Percentiles rank a stretch among this genome's conserved stretches.
These are phyloP conservation scores for Selenicereus undatus DNA, from an alignment of 148 eudicot genomes.

Conservation along the genomic window DNA sequence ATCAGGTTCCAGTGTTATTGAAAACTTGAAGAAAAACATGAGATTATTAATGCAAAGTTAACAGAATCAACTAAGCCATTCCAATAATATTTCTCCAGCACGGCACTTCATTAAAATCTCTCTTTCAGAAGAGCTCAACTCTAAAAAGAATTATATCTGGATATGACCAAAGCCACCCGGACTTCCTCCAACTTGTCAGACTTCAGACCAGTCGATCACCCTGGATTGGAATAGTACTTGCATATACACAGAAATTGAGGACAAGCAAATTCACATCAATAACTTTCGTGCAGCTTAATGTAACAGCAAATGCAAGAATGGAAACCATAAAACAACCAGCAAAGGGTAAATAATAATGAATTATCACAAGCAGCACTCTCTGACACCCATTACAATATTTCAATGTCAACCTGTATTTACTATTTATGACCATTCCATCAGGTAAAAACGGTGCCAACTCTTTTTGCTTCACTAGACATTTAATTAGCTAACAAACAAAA, in stretches of 20 bases:
- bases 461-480: not conserved
- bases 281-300: not conserved
- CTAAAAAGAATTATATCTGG: not conserved
- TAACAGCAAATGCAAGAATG: not conserved
- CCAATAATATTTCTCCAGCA: not conserved
- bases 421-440: not conserved
- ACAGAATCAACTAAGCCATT: not conserved
- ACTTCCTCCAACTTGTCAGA: not conserved
- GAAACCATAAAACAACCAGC: not conserved
- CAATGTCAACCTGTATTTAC: no score
- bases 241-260: not conserved
- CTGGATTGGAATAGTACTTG: not conserved
- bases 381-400: not conserved
- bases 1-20: constrained; percentile 12
- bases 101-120: not conserved
- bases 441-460: not conserved
- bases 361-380: not conserved
- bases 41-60: not conserved
- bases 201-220: not conserved
- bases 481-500: not conserved
- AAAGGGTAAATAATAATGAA: not conserved
- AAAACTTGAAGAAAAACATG: not conserved
- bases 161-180: not conserved
- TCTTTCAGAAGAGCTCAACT: not conserved
- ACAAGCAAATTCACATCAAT: not conserved